Evolutionary conservation across 2,329 filamentous ascomycete species (phyloP).

Genomic region (Emmonsia crescens): DNA sequence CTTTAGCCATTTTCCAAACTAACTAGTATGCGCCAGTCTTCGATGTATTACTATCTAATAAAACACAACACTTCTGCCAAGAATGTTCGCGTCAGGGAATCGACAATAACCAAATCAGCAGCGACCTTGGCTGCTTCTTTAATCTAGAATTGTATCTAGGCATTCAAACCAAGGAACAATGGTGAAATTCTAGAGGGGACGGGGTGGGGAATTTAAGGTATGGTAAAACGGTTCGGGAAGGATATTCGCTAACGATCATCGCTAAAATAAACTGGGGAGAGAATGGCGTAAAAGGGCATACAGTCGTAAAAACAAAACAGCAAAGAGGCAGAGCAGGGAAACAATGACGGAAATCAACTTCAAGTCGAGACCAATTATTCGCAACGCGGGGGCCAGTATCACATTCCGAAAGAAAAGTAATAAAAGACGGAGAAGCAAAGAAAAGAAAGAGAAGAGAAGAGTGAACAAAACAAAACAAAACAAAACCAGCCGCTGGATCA

Average conservation of each 20-base stretch:
- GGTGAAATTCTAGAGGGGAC: neutral
- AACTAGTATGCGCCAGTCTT: too few species aligned
- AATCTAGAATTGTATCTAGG: neutral
- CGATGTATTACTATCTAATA: neutral
- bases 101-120: neutral
- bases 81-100: neutral
- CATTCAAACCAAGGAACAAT: neutral
- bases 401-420: neutral
- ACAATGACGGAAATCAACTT: neutral
- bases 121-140: neutral
- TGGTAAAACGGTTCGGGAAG: neutral
- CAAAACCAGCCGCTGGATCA: neutral
- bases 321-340: neutral
- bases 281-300: neutral
- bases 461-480: neutral
- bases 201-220: neutral
- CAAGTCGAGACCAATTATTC: neutral
- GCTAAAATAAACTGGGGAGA: neutral
- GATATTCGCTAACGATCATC: neutral
- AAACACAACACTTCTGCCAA: neutral
- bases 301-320: neutral
- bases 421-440: neutral
- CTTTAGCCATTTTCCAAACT: too few species aligned
- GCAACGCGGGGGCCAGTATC: neutral
- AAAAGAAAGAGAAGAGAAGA: neutral